A percentile compares a stretch with the other conserved stretches of the same genome.
phyloP scores from a whole-genome alignment of 1,284 basidiomycete species.

The Pascua guehoae region DNA sequence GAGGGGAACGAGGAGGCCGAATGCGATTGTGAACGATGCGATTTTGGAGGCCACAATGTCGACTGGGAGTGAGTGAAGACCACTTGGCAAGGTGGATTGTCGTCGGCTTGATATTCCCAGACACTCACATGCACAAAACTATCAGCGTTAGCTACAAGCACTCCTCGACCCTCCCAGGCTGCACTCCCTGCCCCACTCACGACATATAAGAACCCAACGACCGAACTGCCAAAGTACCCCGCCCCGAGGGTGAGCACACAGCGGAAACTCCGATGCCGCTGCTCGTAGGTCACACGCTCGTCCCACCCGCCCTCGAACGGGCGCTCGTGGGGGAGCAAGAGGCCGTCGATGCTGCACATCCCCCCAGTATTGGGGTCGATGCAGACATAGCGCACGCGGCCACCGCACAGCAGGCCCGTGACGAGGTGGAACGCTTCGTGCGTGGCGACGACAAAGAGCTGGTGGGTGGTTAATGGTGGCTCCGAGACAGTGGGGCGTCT shows the following conservation, averaged over 20 bases:
- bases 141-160: conserved; percentile 2
- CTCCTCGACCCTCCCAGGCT: too few relatives aligned
- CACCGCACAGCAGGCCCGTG: conserved; percentile 43
- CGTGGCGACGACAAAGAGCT: conserved; percentile 45
- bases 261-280: conserved; percentile 32
- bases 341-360: conserved; percentile 38
- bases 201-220: conserved; percentile 44
- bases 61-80: conserved; percentile 13
- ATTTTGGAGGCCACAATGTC: conserved; percentile 48
- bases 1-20: conserved; percentile 43
- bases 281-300: conserved; percentile 23
- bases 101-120: too few relatives aligned
- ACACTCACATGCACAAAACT: conserved; percentile 33
- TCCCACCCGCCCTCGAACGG: background rate
- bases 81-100: too few relatives aligned
- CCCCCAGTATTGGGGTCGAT: conserved; percentile 50
- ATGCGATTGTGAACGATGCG: conserved; percentile 45
- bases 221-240: conserved; percentile 43
- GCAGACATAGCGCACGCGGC: conserved; percentile 42
- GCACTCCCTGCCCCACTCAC: conserved; percentile 41
- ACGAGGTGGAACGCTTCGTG: conserved; percentile 47
- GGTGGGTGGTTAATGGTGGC: background rate
- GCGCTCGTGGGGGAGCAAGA: conserved; percentile 25
- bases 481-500: too few relatives aligned
- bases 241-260: conserved; percentile 32